These are phyloP conservation scores for Exophiala lecanii-corni DNA, from an alignment of 2,329 filamentous ascomycete species.

Conservation along the genomic window DNA sequence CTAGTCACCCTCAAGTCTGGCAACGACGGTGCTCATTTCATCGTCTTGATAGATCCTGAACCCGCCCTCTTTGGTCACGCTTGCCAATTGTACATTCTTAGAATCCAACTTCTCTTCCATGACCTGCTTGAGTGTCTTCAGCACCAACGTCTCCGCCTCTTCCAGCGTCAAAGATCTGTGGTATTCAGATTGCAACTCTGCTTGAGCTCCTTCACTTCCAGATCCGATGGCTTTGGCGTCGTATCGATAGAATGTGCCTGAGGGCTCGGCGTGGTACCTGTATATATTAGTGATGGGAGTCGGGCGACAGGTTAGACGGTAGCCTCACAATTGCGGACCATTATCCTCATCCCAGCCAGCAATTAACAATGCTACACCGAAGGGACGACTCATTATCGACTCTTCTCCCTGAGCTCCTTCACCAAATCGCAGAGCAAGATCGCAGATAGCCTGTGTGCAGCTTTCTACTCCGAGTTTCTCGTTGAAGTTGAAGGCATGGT, in stretches of 20 bases:
- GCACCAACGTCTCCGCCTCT: slow-evolving; percentile 88
- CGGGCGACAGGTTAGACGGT: too few relatives aligned
- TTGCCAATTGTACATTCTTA: slow-evolving; percentile 97
- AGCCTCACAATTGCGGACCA: slow-evolving; percentile 80
- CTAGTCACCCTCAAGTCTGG: slow-evolving; percentile 52
- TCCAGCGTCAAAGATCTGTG: slow-evolving; percentile 92
- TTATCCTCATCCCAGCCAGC: slow-evolving; percentile 90
- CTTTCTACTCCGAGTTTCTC: slow-evolving; percentile 93
- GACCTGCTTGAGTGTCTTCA: slow-evolving; percentile 98
- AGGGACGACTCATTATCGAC: slow-evolving; percentile 96
- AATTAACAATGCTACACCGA: slow-evolving; percentile 93
- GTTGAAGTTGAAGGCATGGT: slow-evolving; percentile 96
- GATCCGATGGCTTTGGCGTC: slow-evolving; percentile 98
- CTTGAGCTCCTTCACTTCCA: slow-evolving; percentile 93
- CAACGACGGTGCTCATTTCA: slow-evolving; percentile 92
- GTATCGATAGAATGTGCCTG: slow-evolving; percentile 97
- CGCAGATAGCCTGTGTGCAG: slow-evolving; percentile 98
- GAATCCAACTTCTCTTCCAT: slow-evolving; percentile 99
- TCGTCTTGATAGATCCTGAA: slow-evolving; percentile 98
- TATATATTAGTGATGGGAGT: too few relatives aligned
- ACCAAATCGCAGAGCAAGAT: slow-evolving; percentile 90
- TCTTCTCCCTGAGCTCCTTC: slow-evolving; percentile 97
- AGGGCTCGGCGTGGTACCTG: slow-evolving; percentile 93
- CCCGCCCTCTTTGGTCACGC: slow-evolving; percentile 94
- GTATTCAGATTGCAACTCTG: slow-evolving; percentile 97